Evolutionary conservation across 2,329 filamentous ascomycete genomes (phyloP), one percentile per base, ranked within the genome.

Genomic region (Penicillium crustosum): DNA sequence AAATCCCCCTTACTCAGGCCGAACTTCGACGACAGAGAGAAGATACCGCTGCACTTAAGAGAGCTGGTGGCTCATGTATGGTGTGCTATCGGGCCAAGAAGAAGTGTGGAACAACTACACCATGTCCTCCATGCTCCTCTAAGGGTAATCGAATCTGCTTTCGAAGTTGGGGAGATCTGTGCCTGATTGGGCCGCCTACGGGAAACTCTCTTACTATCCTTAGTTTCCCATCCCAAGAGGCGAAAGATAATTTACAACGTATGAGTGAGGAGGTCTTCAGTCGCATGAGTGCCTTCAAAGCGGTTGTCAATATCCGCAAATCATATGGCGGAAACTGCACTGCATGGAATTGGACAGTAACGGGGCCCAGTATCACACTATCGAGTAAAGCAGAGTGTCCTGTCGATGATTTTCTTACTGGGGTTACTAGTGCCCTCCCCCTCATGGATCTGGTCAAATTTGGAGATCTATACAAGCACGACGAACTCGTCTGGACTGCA

Each of bases 41-140:
- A 21, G 59, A 62, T 35, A 63, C 54, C 23, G 55, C 49, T 13
- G 48, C 57, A 15, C 42, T 72, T 41, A 70, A 59, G 49, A 53
- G 57, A 25, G 54, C 51, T 25, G 70, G 71, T 3, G 71, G 70
- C 25, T 61, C 69, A 17, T 73, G 71, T 53, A 25, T 66, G n/a
- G 65, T 61, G 49, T 73, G 71, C 48, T 62, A 61, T 50, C 61
- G 62, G n/a, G 66, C 57, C 9, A 71, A 67, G 59, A 72, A 72
- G 36, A 58, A 53, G 31, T 73, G 71, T 47, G 62, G 57, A 13
- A 42, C 58, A 7, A 39, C 45, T 8, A 50, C 52, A 21, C 60
- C 65, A 13, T 73, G 71, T 27, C 21, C 44, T 8, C 36, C 45
- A 2, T 72, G 70, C 55, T 33, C n/a, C 33, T 39, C 25, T 17